These are phyloP conservation scores for Apiospora malaysiana DNA, from an alignment of 2,329 filamentous ascomycete genomes.

Conservation along the genomic window DNA sequence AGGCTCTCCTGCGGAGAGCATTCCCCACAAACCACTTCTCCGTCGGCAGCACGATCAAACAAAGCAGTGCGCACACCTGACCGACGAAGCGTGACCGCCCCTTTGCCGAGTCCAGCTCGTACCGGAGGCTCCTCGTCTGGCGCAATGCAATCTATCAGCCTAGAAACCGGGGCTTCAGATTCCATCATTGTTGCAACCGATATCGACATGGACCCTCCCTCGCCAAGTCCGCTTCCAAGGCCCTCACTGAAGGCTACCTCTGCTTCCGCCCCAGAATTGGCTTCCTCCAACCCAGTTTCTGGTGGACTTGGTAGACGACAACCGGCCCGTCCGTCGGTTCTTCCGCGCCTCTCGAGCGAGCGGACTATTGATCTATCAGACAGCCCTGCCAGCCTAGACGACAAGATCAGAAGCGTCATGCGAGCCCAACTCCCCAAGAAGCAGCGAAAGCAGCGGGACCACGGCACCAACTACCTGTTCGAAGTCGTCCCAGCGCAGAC, in stretches of 20 bases:
- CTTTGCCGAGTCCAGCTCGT: background rate
- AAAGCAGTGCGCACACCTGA: background rate
- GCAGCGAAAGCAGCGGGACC: background rate
- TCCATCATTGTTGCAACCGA: background rate
- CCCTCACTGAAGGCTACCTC: background rate
- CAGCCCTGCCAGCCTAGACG: conserved; percentile 4
- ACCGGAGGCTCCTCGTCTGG: background rate
- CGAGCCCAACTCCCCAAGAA: background rate
- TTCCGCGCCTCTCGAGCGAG: background rate
- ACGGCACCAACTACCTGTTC: conserved; percentile 26
- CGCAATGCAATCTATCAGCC: background rate
- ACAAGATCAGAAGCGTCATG: conserved; percentile 6
- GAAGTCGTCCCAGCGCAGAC: background rate
- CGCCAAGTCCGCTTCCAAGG: background rate
- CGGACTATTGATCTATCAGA: background rate
- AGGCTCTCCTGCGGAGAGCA: background rate
- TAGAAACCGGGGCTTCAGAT: background rate
- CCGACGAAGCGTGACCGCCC: background rate
- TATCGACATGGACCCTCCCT: too few relatives aligned
- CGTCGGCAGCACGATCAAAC: background rate
- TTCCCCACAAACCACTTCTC: background rate
- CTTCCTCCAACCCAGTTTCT: background rate
- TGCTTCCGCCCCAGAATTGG: background rate
- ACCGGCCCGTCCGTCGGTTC: background rate
- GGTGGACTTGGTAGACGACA: background rate